phyloP scores from a whole-genome alignment of 345 rosid species.

The Salix suchowensis region DNA sequence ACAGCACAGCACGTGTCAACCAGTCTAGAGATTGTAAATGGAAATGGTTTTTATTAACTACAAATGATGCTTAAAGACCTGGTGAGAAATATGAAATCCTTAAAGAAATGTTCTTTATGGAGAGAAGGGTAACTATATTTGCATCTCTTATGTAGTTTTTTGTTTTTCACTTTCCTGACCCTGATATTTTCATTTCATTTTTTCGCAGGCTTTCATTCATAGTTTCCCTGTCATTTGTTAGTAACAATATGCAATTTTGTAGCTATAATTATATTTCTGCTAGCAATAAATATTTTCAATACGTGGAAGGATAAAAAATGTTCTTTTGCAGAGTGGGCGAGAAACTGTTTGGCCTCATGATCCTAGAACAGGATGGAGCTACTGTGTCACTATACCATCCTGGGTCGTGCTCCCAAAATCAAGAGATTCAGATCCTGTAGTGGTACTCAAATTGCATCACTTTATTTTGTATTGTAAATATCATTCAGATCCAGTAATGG shows the following conservation, averaged over 20 bases:
- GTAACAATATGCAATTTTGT: neutral
- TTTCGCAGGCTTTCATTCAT: neutral
- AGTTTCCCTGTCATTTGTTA: neutral
- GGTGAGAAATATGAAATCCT: neutral
- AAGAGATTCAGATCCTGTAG: conserved; percentile 92
- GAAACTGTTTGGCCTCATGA: conserved; percentile 94
- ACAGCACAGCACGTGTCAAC: neutral
- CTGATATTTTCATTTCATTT: neutral
- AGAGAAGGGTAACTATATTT: neutral
- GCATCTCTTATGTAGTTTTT: neutral
- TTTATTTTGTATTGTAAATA: neutral
- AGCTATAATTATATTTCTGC: neutral
- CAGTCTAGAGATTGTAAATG: neutral
- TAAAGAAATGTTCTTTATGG: too few species aligned
- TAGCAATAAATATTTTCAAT: neutral
- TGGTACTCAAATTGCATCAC: conserved; percentile 54
- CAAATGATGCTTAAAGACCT: neutral
- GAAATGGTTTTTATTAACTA: neutral
- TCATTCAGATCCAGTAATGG: neutral
- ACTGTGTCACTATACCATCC: conserved; percentile 79
- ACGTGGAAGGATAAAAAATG: neutral
- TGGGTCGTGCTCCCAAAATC: conserved; percentile 90
- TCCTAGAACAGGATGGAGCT: conserved; percentile 90
- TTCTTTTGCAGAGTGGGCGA: conserved; percentile 68
- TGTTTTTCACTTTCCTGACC: neutral